Base-by-base conservation (phyloP, 768 basidiomycete species). In the Psilocybe cubensis region DNA sequence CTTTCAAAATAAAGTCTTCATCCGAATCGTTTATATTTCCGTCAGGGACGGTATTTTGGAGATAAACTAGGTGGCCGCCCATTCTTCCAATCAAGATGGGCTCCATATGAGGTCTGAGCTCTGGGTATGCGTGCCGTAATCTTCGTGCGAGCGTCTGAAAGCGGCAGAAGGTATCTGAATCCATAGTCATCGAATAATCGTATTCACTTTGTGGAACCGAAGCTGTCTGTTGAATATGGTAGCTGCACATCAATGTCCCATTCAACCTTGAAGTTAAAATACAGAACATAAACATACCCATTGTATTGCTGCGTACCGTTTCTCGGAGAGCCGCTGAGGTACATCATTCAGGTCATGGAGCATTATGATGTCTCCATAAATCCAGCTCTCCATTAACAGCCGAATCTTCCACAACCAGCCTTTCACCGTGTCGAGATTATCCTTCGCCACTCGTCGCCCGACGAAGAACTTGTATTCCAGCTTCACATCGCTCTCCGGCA, bases 111-210 rank as follows among this genome's bases (percentile, higher is more conserved):
- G 57, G 57, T 11, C 24, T 52, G 17, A 41, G 33, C 20, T 40
- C 10, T n/a, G 38, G 18, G 23, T 53, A 58, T 11, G 29, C 25
- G 21, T 58, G 29, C 1, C 27, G 33, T 4, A 58, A 35, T 8
- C 57, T 23, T n/a, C 52, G 28, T 0, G 46, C 52, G 5, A 58
- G 51, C 8, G 45, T 35, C 1, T 12, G 45, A 18, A 58, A 47
- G 7, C 57, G 51, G 24, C 52, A 52, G 29, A 58, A 58, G 1
- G 57, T 58, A 17, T 58, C 57, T 2, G 57, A 58, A 23, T 58
- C 57, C 1, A 58, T n/a, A 4, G 57, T 58, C 57, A 58, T 53
- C 3, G 52, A 58, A 17, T 58, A 58, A 21, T 58, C 57, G 14
- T 52, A 58, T 18, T 46, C 4, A 2, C 17, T n/a, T 17, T 45